These are phyloP conservation scores for Magnaporthiopsis incrustans DNA, from an alignment of 2,329 filamentous ascomycete species.

Conservation along the genomic window DNA sequence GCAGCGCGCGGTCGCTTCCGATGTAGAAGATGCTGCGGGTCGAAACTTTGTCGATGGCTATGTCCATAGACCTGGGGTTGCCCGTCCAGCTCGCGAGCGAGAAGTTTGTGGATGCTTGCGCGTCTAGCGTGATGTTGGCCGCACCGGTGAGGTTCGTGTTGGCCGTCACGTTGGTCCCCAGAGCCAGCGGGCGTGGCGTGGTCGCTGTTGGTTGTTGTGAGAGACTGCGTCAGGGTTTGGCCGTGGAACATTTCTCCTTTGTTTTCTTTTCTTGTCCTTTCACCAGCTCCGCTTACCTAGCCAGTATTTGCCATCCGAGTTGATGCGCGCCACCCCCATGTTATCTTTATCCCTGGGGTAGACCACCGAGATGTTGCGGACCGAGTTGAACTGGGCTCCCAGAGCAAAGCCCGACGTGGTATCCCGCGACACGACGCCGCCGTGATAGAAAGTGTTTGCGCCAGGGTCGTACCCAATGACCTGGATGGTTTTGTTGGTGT, in stretches of 20 bases:
- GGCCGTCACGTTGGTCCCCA: conserved; percentile 15
- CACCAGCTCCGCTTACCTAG: conserved; percentile 20
- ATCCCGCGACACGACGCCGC: conserved; percentile 24
- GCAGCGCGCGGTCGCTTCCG: conserved; percentile 26
- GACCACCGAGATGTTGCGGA: conserved; percentile 26
- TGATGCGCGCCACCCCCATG: conserved; percentile 22
- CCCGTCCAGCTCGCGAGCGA: conserved; percentile 24
- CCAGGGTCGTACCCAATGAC: conserved; percentile 23
- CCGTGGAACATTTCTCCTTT: no score
- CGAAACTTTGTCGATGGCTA: conserved; percentile 20
- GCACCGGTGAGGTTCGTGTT: conserved; percentile 17
- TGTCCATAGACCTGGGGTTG: conserved; percentile 18
- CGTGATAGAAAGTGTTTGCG: conserved; percentile 20
- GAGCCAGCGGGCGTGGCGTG: conserved; percentile 22
- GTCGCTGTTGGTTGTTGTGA: conserved; percentile 18
- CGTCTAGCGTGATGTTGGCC: conserved; percentile 11
- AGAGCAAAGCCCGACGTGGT: conserved; percentile 20
- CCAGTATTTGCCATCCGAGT: conserved; percentile 22
- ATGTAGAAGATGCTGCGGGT: conserved; percentile 28
- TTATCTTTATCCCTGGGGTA: conserved; percentile 23
- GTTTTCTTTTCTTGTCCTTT: no score
- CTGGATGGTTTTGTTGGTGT: conserved; percentile 22
- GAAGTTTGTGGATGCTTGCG: conserved; percentile 17
- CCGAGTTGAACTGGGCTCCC: conserved; percentile 18
- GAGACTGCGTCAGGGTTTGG: conserved; percentile 11